Evolutionary conservation across 106 monocot species (phyloP).

Genomic region (Vanilla planifolia): DNA sequence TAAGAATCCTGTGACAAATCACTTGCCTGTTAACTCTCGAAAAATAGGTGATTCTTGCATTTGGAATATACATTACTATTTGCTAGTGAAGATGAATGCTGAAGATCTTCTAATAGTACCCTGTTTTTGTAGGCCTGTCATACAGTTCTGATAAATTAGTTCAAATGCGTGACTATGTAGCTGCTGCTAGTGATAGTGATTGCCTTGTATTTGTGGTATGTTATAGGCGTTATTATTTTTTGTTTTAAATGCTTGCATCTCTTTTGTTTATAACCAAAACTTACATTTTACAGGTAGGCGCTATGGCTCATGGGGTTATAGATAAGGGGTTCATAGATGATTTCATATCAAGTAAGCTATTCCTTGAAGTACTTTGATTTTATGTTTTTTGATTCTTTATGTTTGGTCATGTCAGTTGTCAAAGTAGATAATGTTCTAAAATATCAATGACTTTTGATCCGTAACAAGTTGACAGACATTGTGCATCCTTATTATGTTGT

Average conservation of each 20-base stretch:
- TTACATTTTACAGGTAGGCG: conserved; percentile 55
- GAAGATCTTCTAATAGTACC: conserved; percentile 1
- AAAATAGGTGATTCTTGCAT: conserved; percentile 61
- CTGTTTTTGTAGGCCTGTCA: conserved; percentile 52
- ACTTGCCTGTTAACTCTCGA: conserved; percentile 74
- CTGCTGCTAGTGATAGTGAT: conserved; percentile 52
- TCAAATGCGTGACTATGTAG: conserved; percentile 63
- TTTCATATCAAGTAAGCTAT: conserved; percentile 66
- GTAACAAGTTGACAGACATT: too few relatives aligned
- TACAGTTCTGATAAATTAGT: conserved; percentile 81
- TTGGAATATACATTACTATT: neutral
- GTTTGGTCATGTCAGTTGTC: neutral
- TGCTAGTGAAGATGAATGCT: neutral
- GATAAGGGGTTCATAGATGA: conserved; percentile 72
- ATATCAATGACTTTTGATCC: too few relatives aligned
- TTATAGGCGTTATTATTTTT: neutral
- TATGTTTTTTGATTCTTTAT: neutral
- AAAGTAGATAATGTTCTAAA: too few relatives aligned
- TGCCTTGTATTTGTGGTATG: conserved; percentile 92
- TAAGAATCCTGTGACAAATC: conserved; percentile 80
- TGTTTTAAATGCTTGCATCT: neutral
- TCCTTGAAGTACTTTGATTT: neutral
- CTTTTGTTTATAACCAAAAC: neutral
- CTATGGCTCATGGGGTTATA: conserved; percentile 95
- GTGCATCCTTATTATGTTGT: too few relatives aligned